Base-by-base conservation (phyloP, 1,284 basidiomycete genomes). In the Sporisorium scitamineum region DNA sequence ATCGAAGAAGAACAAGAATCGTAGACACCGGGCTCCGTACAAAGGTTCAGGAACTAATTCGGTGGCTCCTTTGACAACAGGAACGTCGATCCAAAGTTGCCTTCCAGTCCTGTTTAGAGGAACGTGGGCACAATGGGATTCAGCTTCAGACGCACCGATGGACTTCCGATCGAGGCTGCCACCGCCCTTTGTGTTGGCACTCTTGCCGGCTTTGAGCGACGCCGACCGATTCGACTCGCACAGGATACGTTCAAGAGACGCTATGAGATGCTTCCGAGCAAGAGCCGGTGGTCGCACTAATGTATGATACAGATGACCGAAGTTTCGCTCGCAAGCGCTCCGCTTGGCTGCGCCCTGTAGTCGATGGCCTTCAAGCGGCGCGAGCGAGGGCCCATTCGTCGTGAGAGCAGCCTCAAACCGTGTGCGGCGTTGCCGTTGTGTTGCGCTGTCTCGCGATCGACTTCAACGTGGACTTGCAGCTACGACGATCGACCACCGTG, bases 331-430 rank as follows among this genome's bases (percentile, higher is more conserved):
- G n/a, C n/a, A n/a, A n/a, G n/a, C n/a, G 39, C 44, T 48, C 26
- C 14, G 27, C 45, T 24, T 29, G 9, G 26, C 18, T 39, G 37
- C 37, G 18, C 18, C 37, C 13, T 16, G 14, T n/a, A 41, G 39
- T 41, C 18, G 18, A 41, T 48, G 45, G 32, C 22, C 55, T 50
- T 54, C 55, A 32, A n/a, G n/a, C n/a, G n/a, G n/a, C n/a, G n/a
- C n/a, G n/a, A n/a, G n/a, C n/a, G n/a, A n/a, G n/a, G n/a, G n/a
- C n/a, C n/a, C n/a, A n/a, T n/a, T n/a, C n/a, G n/a, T n/a, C n/a
- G n/a, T n/a, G n/a, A n/a, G n/a, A n/a, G n/a, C n/a, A n/a, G n/a
- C n/a, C n/a, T n/a, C n/a, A n/a, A n/a, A n/a, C n/a, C n/a, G n/a
- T n/a, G n/a, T n/a, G n/a, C n/a, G n/a, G n/a, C n/a, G n/a, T n/a